Conservation (phyloP, 2,329 filamentous ascomycete genomes). For the Aspergillus sergii region DNA sequence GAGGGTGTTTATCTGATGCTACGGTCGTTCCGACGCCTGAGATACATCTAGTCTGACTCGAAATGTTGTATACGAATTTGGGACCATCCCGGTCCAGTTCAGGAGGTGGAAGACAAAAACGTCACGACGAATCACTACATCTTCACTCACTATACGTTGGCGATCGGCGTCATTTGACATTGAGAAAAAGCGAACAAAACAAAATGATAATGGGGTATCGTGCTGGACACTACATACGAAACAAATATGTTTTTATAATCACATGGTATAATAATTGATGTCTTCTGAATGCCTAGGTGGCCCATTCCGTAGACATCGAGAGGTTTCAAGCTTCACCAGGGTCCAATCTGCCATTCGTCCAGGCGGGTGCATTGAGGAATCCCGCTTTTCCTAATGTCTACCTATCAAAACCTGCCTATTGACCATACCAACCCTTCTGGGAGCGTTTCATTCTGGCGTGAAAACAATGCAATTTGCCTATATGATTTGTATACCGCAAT, state of each 20-base stretch:
- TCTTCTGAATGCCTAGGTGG: too few relatives aligned
- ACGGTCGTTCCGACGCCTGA: conserved; percentile 22
- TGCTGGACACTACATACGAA: neutral
- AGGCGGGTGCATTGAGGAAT: too few relatives aligned
- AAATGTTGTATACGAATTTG: neutral
- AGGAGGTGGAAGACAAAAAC: neutral
- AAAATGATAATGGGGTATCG: neutral
- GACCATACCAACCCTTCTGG: neutral
- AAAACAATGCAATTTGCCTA: neutral
- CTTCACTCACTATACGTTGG: neutral
- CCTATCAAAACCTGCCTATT: too few relatives aligned
- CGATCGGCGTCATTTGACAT: neutral
- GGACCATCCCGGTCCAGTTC: neutral
- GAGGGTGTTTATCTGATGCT: conserved; percentile 23
- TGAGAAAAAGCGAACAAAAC: neutral
- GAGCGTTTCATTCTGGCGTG: too few relatives aligned
- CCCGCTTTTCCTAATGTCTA: neutral
- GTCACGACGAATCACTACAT: neutral
- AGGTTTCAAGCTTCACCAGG: too few relatives aligned
- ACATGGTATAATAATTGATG: too few relatives aligned
- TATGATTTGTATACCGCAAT: neutral
- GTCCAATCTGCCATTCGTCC: too few relatives aligned
- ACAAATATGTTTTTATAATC: too few relatives aligned
- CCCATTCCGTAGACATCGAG: too few relatives aligned
- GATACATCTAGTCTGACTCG: conserved; percentile 16